Evolutionary conservation across 2,329 filamentous ascomycete species (phyloP).

Genomic region (Dactylellina sp.): DNA sequence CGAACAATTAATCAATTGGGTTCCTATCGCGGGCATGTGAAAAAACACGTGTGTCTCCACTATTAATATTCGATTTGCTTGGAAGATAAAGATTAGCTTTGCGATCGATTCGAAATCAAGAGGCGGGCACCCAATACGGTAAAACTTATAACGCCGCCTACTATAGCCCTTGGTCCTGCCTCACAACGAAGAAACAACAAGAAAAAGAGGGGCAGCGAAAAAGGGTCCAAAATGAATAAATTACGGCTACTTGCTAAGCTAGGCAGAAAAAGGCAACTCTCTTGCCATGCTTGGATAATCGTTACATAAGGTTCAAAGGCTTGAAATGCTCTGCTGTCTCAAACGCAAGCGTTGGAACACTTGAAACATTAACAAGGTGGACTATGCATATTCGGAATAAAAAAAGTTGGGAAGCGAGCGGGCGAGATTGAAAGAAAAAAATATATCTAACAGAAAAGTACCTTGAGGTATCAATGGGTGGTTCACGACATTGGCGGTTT

Average conservation of each 20-base stretch:
- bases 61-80: neutral
- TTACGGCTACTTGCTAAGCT: no score
- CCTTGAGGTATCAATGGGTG: neutral
- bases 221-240: no score
- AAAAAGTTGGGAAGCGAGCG: neutral
- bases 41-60: neutral
- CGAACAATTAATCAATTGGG: no score
- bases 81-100: neutral
- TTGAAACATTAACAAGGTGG: neutral
- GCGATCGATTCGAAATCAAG: neutral
- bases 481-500: neutral
- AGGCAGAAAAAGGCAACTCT: constrained; percentile 7
- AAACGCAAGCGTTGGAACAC: neutral
- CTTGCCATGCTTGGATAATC: neutral
- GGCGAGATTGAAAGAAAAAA: neutral
- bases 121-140: constrained; percentile 20
- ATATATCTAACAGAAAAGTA: neutral
- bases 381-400: neutral
- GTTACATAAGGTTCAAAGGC: neutral
- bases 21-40: neutral
- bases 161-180: constrained; percentile 1
- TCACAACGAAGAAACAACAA: neutral
- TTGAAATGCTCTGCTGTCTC: neutral
- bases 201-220: neutral
- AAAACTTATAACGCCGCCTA: neutral